Conservation (phyloP, 306 rosid species). For the Abrus pulchellus region DNA sequence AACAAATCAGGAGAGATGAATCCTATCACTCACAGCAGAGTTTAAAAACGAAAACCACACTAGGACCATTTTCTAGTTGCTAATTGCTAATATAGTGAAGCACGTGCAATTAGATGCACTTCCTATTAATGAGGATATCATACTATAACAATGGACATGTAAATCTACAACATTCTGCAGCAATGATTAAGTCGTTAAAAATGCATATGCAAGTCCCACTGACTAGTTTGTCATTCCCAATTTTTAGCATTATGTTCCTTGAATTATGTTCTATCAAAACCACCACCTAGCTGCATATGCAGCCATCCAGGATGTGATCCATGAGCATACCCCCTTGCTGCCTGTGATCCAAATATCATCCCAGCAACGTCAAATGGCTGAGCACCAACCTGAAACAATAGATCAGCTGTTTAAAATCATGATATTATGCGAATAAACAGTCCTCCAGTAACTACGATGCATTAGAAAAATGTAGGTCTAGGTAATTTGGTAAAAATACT, state of each 20-base stretch:
- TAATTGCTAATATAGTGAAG: slow-evolving; percentile 37
- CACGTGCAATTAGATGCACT: slow-evolving; percentile 44
- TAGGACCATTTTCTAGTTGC: slow-evolving; percentile 44
- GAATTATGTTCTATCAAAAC: slow-evolving; percentile 67
- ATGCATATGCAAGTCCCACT: slow-evolving; percentile 27
- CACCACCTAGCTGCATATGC: slow-evolving; percentile 88
- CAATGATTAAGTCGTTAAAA: slow-evolving; percentile 51
- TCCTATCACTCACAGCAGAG: slow-evolving; percentile 14
- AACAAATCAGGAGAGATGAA: slow-evolving; percentile 39
- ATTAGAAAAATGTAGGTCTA: background rate
- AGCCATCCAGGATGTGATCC: slow-evolving; percentile 80
- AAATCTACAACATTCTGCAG: slow-evolving; percentile 47
- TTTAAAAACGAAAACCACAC: slow-evolving; percentile 34
- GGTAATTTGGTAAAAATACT: background rate
- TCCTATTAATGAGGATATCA: slow-evolving; percentile 49
- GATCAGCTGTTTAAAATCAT: slow-evolving; percentile 41
- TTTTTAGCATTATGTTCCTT: background rate
- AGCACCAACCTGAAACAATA: slow-evolving; percentile 61
- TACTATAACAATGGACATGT: slow-evolving; percentile 44
- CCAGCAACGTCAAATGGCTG: slow-evolving; percentile 71
- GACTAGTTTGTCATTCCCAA: slow-evolving; percentile 8
- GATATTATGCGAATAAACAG: background rate
- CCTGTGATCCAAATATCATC: slow-evolving; percentile 70
- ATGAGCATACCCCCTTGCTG: slow-evolving; percentile 65
- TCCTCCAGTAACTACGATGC: background rate